Conservation (phyloP, 1,284 basidiomycete species). For the Gymnopus androsaceus region DNA sequence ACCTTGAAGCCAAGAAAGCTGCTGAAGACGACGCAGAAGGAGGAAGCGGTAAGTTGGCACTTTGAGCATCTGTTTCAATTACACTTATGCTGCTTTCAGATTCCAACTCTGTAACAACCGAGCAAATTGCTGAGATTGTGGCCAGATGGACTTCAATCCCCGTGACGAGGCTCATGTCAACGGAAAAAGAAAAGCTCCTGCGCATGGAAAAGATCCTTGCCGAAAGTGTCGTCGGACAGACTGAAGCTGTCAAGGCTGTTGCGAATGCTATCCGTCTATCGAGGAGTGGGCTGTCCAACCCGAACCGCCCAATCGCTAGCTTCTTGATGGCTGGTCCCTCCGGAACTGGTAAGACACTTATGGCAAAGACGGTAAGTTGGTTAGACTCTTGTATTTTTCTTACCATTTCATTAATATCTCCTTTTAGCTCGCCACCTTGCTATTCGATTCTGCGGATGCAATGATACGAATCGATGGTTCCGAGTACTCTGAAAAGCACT, state of each 20-base stretch:
- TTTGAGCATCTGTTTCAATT: too few species aligned
- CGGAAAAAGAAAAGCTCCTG: constrained; percentile 90
- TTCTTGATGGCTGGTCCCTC: constrained; percentile 95
- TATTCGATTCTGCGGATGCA: constrained; percentile 89
- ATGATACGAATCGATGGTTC: constrained; percentile 92
- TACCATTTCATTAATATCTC: neutral
- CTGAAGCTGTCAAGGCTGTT: constrained; percentile 85
- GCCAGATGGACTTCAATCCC: constrained; percentile 91
- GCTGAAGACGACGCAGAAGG: constrained; percentile 64
- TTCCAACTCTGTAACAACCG: constrained; percentile 84
- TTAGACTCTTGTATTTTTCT: too few species aligned
- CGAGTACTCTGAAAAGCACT: constrained; percentile 94
- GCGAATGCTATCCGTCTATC: constrained; percentile 91
- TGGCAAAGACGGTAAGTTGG: constrained; percentile 84
- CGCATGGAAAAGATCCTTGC: constrained; percentile 72
- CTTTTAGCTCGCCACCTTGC: constrained; percentile 74
- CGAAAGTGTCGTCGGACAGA: constrained; percentile 83
- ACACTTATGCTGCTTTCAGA: too few species aligned
- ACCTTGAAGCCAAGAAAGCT: constrained; percentile 74
- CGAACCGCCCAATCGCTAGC: constrained; percentile 86
- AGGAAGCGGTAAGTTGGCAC: too few species aligned
- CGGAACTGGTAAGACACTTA: constrained; percentile 86
- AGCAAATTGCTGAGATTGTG: constrained; percentile 92
- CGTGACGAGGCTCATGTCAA: constrained; percentile 83
- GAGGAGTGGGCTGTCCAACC: constrained; percentile 84